Conservation (phyloP, 257 asterid genomes). For the Nicotiana undulata region DNA sequence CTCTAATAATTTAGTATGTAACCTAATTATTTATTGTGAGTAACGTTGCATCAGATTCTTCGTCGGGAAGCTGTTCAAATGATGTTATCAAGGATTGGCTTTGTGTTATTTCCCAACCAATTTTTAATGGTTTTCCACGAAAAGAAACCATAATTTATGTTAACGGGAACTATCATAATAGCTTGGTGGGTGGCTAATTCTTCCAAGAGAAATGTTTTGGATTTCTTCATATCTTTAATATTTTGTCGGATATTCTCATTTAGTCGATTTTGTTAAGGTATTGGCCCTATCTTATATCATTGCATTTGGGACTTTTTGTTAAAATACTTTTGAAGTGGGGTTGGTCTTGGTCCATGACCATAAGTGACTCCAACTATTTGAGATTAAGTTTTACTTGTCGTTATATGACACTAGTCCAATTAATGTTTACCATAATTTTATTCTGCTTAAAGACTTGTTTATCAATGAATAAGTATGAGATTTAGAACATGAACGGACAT, state of each 20-base stretch:
- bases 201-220: background rate
- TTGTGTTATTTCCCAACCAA: slow-evolving; percentile 4
- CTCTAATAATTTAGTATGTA: background rate
- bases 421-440: background rate
- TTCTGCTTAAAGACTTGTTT: background rate
- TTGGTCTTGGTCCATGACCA: background rate
- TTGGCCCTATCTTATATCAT: background rate
- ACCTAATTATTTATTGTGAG: background rate
- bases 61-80: slow-evolving; percentile 5
- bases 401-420: background rate
- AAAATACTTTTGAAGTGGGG: background rate
- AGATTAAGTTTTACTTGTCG: background rate
- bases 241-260: background rate
- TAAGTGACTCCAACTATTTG: background rate
- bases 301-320: background rate
- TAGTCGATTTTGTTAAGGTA: background rate
- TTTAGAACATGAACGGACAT: background rate
- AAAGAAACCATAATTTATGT: background rate
- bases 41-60: background rate
- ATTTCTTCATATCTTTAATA: background rate
- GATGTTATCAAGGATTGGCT: slow-evolving; percentile 1
- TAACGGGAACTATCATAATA: background rate
- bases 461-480: background rate
- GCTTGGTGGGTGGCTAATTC: slow-evolving; percentile 15
- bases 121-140: background rate